Base-by-base conservation (phyloP, 2,329 filamentous ascomycete genomes). In the Juglanconis oblonga region DNA sequence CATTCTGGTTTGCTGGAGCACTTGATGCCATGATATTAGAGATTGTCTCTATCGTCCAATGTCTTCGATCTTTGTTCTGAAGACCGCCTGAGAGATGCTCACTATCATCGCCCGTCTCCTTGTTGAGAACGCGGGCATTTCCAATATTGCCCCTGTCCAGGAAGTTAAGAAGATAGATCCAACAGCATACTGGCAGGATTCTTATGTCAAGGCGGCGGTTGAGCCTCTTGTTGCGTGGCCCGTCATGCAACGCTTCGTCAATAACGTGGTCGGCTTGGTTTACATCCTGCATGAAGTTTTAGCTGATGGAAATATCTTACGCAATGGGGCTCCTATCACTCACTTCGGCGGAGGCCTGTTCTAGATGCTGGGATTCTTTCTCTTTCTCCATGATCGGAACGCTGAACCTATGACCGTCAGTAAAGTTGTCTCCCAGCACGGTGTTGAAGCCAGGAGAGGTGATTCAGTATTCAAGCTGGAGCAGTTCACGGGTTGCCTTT, bases 41-140 rank as follows among this genome's bases (percentile, higher is more conserved):
- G 14, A 47, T 17, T 11, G 5, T 6, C n/a, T 4, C 14, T 63
- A 59, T 29, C 68, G 58, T 5, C 62, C 65, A 11, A 69, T 62
- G 52, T 71, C 72, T 56, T 70, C 71, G 31, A 36, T 67, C 62
- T 9, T 65, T 65, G 2, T 58, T 63, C 67, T 73, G 36, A 40
- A 32, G 24, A 5, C 3, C 5, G 47, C 10, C 2, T 8, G 47
- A 49, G 5, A 33, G 9, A 33, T 14, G 31, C 47, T 5, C n/a
- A 49, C 47, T 70, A 11, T 64, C 49, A 14, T 76, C 67, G 31
- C 72, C 68, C n/a, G 65, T 65, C 6, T 70, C 64, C 42, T 76
- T 52, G 64, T 72, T 65, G 67, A 67, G 63, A 58, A 73, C 65
- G 56, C 67, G 62, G 31, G 69, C 68, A 60, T 75, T 73, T 44